phyloP scores from a whole-genome alignment of 352 stramenopile species.

The Pythium aquatile region DNA sequence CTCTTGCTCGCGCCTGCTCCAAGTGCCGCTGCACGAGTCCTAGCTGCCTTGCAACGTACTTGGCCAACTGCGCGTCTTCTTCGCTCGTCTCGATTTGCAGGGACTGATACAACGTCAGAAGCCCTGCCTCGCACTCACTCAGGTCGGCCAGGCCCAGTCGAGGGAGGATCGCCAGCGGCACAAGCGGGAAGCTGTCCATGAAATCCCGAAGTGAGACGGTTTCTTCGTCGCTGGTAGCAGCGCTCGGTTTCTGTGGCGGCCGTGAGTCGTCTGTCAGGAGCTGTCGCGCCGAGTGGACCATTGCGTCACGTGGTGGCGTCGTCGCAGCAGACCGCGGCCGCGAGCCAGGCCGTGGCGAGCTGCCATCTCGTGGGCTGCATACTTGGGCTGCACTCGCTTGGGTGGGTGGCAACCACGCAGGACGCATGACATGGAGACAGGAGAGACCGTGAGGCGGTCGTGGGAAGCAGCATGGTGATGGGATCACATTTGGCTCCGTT shows the following conservation, averaged over 20 bases:
- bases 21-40: constrained; percentile 50
- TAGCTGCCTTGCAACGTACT: constrained; percentile 60
- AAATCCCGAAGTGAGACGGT: constrained; percentile 35
- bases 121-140: constrained; percentile 36
- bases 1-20: constrained; percentile 47
- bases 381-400: background rate
- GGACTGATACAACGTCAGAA: constrained; percentile 38
- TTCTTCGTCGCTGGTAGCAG: background rate
- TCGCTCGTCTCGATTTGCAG: constrained; percentile 31
- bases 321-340: background rate
- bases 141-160: constrained; percentile 43
- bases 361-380: constrained; percentile 1
- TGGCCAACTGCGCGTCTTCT: constrained; percentile 49
- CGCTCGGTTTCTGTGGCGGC: background rate
- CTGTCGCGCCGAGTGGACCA: constrained; percentile 18
- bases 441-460: background rate
- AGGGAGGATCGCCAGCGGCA: constrained; percentile 56
- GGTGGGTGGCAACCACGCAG: constrained; percentile 18
- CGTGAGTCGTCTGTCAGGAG: constrained; percentile 8
- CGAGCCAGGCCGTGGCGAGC: background rate
- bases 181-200: constrained; percentile 68
- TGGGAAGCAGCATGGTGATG: background rate
- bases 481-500: no score
- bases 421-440: constrained; percentile 14
- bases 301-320: constrained; percentile 15